Evolutionary conservation across 192 early-diverging fungal species (phyloP).

Genomic region (Coemansia aciculifera): DNA sequence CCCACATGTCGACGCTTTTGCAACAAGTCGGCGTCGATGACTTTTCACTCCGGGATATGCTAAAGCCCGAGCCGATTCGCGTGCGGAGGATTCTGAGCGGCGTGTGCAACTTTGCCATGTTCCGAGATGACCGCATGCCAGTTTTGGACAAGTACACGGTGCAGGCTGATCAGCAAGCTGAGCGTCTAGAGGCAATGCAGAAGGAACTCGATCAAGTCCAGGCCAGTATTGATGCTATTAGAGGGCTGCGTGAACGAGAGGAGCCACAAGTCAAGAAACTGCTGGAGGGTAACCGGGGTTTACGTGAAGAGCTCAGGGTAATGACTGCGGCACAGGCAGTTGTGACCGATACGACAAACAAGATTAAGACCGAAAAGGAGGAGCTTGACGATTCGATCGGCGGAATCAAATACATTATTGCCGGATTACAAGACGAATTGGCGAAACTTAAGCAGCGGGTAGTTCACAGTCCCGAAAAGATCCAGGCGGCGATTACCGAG

Average conservation of each 20-base stretch:
- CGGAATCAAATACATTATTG: constrained; percentile 49
- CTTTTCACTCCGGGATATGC: constrained; percentile 76
- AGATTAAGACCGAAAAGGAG: constrained; percentile 56
- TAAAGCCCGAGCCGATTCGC: constrained; percentile 71
- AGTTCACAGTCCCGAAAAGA: constrained; percentile 74
- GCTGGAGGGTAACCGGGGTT: constrained; percentile 53
- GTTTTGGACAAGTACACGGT: constrained; percentile 64
- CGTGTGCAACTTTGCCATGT: constrained; percentile 90
- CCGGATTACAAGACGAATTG: constrained; percentile 55
- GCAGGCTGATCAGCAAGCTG: constrained; percentile 57
- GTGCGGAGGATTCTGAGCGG: constrained; percentile 74
- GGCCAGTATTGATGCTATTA: constrained; percentile 58
- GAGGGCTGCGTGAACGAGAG: constrained; percentile 57
- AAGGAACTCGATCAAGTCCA: constrained; percentile 59
- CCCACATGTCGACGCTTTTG: constrained; percentile 67
- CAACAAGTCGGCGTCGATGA: constrained; percentile 69
- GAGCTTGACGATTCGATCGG: constrained; percentile 60
- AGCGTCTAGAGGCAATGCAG: constrained; percentile 46
- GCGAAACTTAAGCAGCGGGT: constrained; percentile 60
- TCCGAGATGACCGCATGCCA: constrained; percentile 74
- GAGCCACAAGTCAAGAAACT: constrained; percentile 54
- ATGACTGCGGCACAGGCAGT: constrained; percentile 48
- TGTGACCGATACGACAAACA: constrained; percentile 44
- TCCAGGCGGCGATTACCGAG: constrained; percentile 66
- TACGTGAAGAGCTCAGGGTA: constrained; percentile 61